phyloP scores from a whole-genome alignment of 1,284 basidiomycete species.

The Mycosarcoma mackinlayi region DNA sequence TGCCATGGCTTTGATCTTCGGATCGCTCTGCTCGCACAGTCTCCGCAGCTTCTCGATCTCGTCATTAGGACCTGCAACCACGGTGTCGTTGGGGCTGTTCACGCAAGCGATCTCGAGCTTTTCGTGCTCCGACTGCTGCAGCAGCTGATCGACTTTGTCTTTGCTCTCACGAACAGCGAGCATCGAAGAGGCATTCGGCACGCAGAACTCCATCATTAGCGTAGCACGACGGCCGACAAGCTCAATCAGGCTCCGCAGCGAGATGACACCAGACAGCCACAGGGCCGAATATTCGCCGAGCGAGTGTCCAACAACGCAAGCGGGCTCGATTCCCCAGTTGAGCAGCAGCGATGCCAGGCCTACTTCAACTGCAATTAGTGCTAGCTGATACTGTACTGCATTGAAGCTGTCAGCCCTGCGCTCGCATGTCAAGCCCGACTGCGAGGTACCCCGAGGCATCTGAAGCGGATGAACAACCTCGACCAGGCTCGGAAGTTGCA shows the following conservation, averaged over 20 bases:
- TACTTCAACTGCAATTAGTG: slow-evolving; percentile 38
- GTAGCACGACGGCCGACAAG: slow-evolving; percentile 42
- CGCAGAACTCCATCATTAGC: slow-evolving; percentile 45
- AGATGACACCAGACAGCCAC: slow-evolving; percentile 32
- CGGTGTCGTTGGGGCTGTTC: slow-evolving; percentile 47
- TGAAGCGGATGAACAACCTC: slow-evolving; percentile 34
- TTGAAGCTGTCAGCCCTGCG: slow-evolving; percentile 34
- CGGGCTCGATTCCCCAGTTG: slow-evolving; percentile 39
- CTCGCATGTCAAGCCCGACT: background rate
- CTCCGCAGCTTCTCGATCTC: slow-evolving; percentile 25
- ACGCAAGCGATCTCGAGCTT: slow-evolving; percentile 47
- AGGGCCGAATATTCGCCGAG: slow-evolving; percentile 54
- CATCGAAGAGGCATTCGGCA: slow-evolving; percentile 46
- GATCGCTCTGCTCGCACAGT: slow-evolving; percentile 21
- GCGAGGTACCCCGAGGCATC: too few species aligned
- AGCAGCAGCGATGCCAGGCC: slow-evolving; percentile 27
- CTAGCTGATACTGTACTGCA: slow-evolving; percentile 47
- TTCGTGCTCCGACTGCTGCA: slow-evolving; percentile 10
- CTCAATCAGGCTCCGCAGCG: slow-evolving; percentile 34
- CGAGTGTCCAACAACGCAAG: slow-evolving; percentile 42
- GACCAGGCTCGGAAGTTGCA: slow-evolving; percentile 26
- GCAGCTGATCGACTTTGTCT: slow-evolving; percentile 19
- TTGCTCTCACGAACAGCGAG: slow-evolving; percentile 33
- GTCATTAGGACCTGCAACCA: slow-evolving; percentile 38
- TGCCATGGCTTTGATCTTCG: slow-evolving; percentile 44